Percentiles rank a stretch among this genome's conserved stretches.
phyloP scores from a whole-genome alignment of 2,329 filamentous ascomycete species.

The Chaetomium globosum region DNA sequence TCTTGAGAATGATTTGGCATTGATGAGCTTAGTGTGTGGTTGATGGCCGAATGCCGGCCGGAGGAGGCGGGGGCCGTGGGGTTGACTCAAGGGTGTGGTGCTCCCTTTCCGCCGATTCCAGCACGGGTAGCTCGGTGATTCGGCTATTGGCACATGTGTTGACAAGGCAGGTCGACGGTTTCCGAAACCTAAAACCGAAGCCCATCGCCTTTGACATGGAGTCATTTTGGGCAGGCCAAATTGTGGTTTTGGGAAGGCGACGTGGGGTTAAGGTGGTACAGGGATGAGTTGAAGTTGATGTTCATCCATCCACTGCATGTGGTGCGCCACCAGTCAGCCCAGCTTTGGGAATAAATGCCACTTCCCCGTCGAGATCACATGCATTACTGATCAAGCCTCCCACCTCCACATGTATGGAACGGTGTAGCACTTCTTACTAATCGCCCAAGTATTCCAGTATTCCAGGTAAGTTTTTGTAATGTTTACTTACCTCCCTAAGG shows the following conservation, averaged over 20 bases:
- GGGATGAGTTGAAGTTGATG: too few species aligned
- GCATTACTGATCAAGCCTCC: too few species aligned
- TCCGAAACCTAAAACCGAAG: conserved; percentile 2
- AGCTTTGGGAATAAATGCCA: too few species aligned
- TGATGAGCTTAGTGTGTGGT: neutral
- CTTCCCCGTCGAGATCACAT: too few species aligned
- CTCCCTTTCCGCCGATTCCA: conserved; percentile 1
- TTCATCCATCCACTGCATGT: too few species aligned
- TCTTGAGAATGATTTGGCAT: neutral
- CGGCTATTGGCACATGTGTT: conserved; percentile 12
- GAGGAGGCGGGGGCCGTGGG: conserved; percentile 1
- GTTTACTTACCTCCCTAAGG: too few species aligned
- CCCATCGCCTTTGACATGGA: neutral
- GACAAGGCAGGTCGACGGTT: neutral
- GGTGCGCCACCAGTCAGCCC: too few species aligned
- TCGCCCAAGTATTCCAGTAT: too few species aligned
- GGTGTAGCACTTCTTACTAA: too few species aligned
- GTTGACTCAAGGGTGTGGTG: neutral
- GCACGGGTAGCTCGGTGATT: neutral
- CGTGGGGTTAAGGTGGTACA: neutral
- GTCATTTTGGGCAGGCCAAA: neutral
- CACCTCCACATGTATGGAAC: too few species aligned
- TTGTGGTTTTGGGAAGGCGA: neutral
- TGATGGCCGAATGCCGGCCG: neutral
- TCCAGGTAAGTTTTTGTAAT: too few species aligned